Percentiles rank a stretch among this genome's conserved stretches.
These are phyloP conservation scores for Secale cereale DNA, from an alignment of 176 grass and related monocot species.

Conservation along the genomic window DNA sequence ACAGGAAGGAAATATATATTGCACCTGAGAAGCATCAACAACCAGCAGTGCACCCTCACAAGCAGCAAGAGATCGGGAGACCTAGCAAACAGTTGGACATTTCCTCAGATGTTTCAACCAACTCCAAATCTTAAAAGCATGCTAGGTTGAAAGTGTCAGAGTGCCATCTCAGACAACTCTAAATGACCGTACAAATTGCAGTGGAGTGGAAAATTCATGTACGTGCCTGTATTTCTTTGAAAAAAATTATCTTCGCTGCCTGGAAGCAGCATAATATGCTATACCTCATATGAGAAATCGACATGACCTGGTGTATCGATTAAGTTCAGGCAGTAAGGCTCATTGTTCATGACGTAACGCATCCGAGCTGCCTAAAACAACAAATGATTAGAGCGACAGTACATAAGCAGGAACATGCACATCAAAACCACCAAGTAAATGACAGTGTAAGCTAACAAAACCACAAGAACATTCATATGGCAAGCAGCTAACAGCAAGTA, in stretches of 20 bases:
- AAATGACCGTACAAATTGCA: not conserved
- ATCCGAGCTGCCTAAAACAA: constrained; percentile 89
- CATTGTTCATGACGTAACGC: constrained; percentile 73
- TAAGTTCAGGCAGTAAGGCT: constrained; percentile 86
- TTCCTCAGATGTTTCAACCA: constrained; percentile 27
- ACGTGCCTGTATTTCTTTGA: not conserved
- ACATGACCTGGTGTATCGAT: constrained; percentile 97
- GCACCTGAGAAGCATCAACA: constrained; percentile 98
- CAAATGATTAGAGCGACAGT: constrained; percentile 18
- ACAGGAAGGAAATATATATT: constrained; percentile 59
- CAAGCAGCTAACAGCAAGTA: not conserved
- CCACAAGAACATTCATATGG: not conserved
- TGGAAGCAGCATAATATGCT: not conserved
- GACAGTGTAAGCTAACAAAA: not conserved
- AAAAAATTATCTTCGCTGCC: not conserved
- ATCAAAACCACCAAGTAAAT: not conserved
- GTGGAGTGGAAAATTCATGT: not conserved
- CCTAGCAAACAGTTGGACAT: constrained; percentile 48
- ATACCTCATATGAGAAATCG: constrained; percentile 97
- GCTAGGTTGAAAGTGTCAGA: not conserved
- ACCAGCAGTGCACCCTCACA: constrained; percentile 97
- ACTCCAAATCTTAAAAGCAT: constrained; percentile 1
- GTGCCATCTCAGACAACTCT: not conserved
- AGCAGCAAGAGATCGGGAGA: constrained; percentile 96
- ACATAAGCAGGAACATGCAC: not conserved